A percentile compares a stretch with the other conserved stretches of the same genome.
Conservation (phyloP, 148 eudicot genomes). For the Euryodendron excelsum region DNA sequence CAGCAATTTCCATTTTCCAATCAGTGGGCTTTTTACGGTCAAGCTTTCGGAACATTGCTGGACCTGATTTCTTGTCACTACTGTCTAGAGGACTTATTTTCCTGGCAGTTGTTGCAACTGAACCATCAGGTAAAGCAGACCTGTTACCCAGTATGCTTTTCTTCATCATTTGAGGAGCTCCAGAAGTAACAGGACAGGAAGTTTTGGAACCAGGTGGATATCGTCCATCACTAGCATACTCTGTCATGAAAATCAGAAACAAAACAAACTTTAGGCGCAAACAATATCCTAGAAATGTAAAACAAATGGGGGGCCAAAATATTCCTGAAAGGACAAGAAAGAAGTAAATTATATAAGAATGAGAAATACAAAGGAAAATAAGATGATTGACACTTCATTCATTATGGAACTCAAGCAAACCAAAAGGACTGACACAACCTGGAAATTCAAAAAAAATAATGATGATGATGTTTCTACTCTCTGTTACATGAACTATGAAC, state of each 20-base stretch:
- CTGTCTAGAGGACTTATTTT: slow-evolving; percentile 44
- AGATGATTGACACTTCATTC: not conserved
- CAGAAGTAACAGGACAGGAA: slow-evolving; percentile 33
- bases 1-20: slow-evolving; percentile 31
- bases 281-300: slow-evolving; percentile 1
- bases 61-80: slow-evolving; percentile 42
- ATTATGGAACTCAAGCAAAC: not conserved
- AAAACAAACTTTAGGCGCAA: slow-evolving; percentile 8
- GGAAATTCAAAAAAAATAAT: too few species aligned
- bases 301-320: not conserved
- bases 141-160: slow-evolving; percentile 24
- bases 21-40: slow-evolving; percentile 55
- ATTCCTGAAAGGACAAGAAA: not conserved
- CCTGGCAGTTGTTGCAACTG: slow-evolving; percentile 45
- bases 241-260: slow-evolving; percentile 35
- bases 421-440: not conserved
- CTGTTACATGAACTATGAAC: too few species aligned
- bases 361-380: not conserved
- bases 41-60: slow-evolving; percentile 51
- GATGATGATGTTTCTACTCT: too few species aligned
- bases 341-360: not conserved
- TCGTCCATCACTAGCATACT: slow-evolving; percentile 61
- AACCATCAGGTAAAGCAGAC: slow-evolving; percentile 42
- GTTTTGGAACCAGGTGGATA: slow-evolving; percentile 44
- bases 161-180: slow-evolving; percentile 41